Conservation (phyloP, 805 yeast species). For the Saccharomyces kudriavzevii region DNA sequence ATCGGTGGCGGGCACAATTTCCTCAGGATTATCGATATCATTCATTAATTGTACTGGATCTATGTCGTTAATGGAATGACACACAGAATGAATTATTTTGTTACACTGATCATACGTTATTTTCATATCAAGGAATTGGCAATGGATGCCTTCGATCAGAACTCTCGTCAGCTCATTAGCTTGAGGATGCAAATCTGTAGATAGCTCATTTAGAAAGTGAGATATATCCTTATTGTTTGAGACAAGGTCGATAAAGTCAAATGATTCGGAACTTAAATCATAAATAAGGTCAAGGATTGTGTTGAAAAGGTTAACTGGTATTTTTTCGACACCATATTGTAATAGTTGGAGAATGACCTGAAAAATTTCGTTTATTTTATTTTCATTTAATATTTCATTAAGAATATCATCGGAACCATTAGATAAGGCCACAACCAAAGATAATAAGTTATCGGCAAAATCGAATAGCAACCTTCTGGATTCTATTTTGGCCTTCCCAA, state of each 20-base stretch:
- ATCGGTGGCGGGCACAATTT: constrained; percentile 3
- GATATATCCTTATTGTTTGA: constrained; percentile 9
- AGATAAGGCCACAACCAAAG: constrained; percentile 58
- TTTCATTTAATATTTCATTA: constrained; percentile 29
- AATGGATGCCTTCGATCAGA: constrained; percentile 32
- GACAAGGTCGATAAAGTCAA: constrained; percentile 38
- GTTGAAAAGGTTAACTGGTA: constrained; percentile 41
- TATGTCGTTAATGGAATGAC: constrained; percentile 25
- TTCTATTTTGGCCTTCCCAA: constrained; percentile 28
- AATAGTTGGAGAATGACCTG: constrained; percentile 23
- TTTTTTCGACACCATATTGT: constrained; percentile 22
- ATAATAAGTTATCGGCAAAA: constrained; percentile 63
- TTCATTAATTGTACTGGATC: constrained; percentile 29
- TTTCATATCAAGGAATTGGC: constrained; percentile 32
- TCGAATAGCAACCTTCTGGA: constrained; percentile 49
- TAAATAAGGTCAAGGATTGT: constrained; percentile 49
- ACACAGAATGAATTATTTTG: constrained; percentile 19
- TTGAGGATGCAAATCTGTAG: constrained; percentile 10
- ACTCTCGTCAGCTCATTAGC: constrained; percentile 31
- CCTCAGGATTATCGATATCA: constrained; percentile 4
- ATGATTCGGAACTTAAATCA: constrained; percentile 53
- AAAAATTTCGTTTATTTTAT: constrained; percentile 22
- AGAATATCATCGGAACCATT: constrained; percentile 59
- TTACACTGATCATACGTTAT: constrained; percentile 16
- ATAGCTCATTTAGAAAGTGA: constrained; percentile 13